These are phyloP conservation scores for Coprinopsis cinerea DNA, from an alignment of 768 basidiomycete genomes.

Conservation along the genomic window DNA sequence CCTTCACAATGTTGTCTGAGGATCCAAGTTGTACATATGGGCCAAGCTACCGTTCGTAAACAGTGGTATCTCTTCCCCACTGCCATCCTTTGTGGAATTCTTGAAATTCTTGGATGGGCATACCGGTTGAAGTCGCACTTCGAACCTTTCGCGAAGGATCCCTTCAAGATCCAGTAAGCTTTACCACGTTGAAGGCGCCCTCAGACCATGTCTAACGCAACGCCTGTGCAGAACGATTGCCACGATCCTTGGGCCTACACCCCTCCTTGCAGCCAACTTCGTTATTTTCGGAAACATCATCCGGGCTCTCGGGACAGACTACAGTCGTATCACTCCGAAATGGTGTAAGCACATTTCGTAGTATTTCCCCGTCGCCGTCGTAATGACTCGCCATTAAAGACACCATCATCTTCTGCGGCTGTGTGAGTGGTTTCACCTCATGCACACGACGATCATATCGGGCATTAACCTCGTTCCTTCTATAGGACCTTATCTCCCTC, in stretches of 20 bases:
- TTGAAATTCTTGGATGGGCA: conserved; percentile 20
- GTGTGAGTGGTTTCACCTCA: conserved; percentile 15
- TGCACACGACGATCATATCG: background rate
- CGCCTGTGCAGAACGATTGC: background rate
- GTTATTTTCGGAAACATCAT: conserved; percentile 47
- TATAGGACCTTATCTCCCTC: conserved; percentile 42
- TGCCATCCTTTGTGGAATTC: conserved; percentile 12
- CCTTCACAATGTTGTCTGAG: no score
- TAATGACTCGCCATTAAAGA: conserved; percentile 23
- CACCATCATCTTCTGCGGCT: conserved; percentile 34
- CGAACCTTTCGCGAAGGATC: conserved; percentile 3
- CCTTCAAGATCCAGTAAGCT: conserved; percentile 18
- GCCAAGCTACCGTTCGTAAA: background rate
- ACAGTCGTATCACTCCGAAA: conserved; percentile 38
- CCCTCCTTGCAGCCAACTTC: conserved; percentile 52
- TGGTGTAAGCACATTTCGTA: conserved; percentile 28
- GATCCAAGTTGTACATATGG: background rate
- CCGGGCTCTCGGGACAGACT: conserved; percentile 31
- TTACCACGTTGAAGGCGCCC: no score
- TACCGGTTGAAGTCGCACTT: conserved; percentile 17
- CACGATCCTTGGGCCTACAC: conserved; percentile 51
- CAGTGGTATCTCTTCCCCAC: conserved; percentile 20
- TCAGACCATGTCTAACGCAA: no score
- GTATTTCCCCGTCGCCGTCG: background rate
- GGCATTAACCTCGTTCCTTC: background rate